phyloP scores from a whole-genome alignment of 164 flowering plant genomes.

The Tetrastigma voinierianum region DNA sequence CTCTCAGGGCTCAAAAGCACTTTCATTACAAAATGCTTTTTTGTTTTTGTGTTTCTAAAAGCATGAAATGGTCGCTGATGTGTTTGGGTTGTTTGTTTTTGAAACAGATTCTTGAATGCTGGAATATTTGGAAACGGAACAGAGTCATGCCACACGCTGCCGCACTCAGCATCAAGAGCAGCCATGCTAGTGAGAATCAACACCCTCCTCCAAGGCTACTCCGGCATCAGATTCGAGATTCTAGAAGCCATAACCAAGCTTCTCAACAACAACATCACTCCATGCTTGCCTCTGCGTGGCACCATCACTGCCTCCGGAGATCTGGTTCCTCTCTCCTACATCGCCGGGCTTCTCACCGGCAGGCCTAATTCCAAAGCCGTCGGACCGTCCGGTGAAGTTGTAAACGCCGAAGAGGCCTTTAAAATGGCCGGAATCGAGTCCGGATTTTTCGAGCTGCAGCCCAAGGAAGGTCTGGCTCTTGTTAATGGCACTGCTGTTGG shows the following conservation, averaged over 20 bases:
- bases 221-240: constrained; percentile 45
- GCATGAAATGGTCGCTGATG: neutral
- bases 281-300: constrained; percentile 45
- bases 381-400: constrained; percentile 28
- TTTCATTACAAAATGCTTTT: too few relatives aligned
- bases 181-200: constrained; percentile 44
- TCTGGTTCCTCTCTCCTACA: constrained; percentile 45
- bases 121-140: constrained; percentile 38
- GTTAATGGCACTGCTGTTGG: constrained; percentile 50
- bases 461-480: constrained; percentile 46
- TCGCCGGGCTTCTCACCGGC: constrained; percentile 44
- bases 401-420: constrained; percentile 33
- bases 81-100: neutral
- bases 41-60: too few relatives aligned
- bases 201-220: constrained; percentile 49
- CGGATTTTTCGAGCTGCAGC: constrained; percentile 44
- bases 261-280: constrained; percentile 41
- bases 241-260: constrained; percentile 38
- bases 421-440: constrained; percentile 23
- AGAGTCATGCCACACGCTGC: constrained; percentile 34
- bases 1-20: too few relatives aligned
- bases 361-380: constrained; percentile 37
- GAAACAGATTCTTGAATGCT: constrained; percentile 36
- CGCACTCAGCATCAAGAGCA: constrained; percentile 38
- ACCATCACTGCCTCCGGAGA: constrained; percentile 49